A percentile compares a stretch with the other conserved stretches of the same genome.
phyloP scores from a whole-genome alignment of 2,329 filamentous ascomycete species.

The Cordyceps militaris region DNA sequence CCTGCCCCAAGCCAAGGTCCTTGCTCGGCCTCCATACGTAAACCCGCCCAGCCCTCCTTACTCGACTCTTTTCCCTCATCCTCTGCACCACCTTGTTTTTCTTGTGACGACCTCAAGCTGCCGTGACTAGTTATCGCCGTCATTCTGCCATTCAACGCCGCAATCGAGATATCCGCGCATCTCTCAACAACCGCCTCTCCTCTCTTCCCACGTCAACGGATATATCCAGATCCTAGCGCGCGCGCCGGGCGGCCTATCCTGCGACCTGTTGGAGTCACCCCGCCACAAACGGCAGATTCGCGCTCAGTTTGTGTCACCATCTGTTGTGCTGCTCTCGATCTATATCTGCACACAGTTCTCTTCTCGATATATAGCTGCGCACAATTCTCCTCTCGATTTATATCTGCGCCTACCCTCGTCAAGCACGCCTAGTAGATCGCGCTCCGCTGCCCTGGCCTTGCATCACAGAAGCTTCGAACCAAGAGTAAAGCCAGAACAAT shows the following conservation, averaged over 20 bases:
- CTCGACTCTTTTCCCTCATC: not conserved
- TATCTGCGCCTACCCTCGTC: not conserved
- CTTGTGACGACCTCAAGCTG: not conserved
- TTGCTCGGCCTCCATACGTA: slow-evolving; percentile 1
- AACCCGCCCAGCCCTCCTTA: slow-evolving; percentile 8
- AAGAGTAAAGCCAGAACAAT: not conserved
- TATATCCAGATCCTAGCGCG: slow-evolving; percentile 8
- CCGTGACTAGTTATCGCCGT: no score
- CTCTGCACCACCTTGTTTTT: slow-evolving; percentile 1
- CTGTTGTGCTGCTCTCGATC: not conserved
- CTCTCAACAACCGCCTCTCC: not conserved
- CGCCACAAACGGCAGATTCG: slow-evolving; percentile 6
- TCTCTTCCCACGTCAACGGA: not conserved
- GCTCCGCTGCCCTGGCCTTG: not conserved
- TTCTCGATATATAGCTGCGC: not conserved
- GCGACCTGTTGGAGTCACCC: slow-evolving; percentile 11
- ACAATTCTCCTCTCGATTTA: not conserved
- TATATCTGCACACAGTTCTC: not conserved
- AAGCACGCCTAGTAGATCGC: not conserved
- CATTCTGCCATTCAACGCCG: not conserved
- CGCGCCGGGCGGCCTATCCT: slow-evolving; percentile 8
- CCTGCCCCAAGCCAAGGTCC: not conserved
- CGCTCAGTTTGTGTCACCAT: not conserved
- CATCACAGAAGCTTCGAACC: not conserved
- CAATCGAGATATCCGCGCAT: not conserved